These are phyloP conservation scores for Lycium barbarum DNA, from an alignment of 257 asterid genomes.

Conservation along the genomic window DNA sequence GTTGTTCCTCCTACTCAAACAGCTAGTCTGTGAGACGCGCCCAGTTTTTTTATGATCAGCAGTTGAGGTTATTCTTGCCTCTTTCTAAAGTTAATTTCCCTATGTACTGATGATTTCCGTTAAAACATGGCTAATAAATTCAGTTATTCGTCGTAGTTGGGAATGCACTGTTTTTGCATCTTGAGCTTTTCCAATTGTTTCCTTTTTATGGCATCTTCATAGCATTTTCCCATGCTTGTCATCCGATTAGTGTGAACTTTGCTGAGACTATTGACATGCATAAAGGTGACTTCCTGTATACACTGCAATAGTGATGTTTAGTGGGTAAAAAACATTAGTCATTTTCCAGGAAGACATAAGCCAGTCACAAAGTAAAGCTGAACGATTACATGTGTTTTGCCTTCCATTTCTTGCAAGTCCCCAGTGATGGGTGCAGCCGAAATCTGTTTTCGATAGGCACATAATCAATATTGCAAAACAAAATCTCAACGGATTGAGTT, in stretches of 20 bases:
- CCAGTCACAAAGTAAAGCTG: no score
- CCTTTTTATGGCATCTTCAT: background rate
- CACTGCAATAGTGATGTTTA: background rate
- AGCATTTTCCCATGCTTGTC: background rate
- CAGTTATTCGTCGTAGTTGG: background rate
- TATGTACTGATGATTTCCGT: background rate
- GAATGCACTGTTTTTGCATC: background rate
- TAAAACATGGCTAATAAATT: background rate
- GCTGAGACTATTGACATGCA: background rate
- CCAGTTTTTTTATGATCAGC: background rate
- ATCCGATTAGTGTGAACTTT: background rate
- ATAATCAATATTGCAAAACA: no score
- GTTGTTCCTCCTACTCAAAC: constrained; percentile 48
- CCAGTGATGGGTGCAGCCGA: no score
- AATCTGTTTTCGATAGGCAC: no score
- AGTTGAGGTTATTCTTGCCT: constrained; percentile 23
- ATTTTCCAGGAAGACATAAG: background rate
- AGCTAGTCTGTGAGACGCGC: constrained; percentile 52
- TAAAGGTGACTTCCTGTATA: background rate
- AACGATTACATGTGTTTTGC: no score
- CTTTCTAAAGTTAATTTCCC: background rate
- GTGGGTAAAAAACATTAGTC: background rate
- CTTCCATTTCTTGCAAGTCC: no score
- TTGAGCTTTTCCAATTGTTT: background rate
- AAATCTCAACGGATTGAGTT: no score